phyloP scores from a whole-genome alignment of 2,329 filamentous ascomycete species.

The Rhynchosporium agropyri region DNA sequence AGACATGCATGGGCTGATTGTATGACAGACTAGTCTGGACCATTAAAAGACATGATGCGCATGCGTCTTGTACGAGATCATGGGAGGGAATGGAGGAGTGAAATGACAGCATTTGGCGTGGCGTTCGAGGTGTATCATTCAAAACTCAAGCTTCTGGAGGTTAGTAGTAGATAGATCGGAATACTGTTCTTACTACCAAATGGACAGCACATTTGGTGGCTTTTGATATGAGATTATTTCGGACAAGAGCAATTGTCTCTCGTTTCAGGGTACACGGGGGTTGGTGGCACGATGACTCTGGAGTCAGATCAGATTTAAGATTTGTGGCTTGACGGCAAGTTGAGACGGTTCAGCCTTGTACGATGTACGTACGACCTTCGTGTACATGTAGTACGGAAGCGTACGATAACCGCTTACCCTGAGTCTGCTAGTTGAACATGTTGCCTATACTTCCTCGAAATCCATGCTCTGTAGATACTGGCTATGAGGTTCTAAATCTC shows the following conservation, averaged over 20 bases:
- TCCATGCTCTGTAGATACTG: no score
- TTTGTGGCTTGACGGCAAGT: not conserved
- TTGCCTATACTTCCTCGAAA: not conserved
- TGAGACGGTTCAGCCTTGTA: constrained; percentile 12
- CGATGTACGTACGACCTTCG: not conserved
- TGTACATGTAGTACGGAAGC: not conserved
- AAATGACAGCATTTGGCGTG: constrained; percentile 19
- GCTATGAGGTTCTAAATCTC: no score
- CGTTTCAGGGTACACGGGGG: no score
- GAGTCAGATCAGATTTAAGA: not conserved
- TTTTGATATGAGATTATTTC: no score
- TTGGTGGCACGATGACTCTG: no score
- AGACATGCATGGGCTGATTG: constrained; percentile 14
- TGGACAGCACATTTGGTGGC: not conserved
- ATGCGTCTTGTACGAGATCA: not conserved
- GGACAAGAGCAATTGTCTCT: no score
- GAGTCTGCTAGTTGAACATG: not conserved
- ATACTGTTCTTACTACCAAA: not conserved
- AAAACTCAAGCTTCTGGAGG: not conserved
- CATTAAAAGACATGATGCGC: constrained; percentile 15
- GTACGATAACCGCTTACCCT: not conserved
- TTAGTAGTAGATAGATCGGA: not conserved
- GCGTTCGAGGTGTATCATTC: constrained; percentile 10
- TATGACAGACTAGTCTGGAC: constrained; percentile 6
- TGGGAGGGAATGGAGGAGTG: constrained; percentile 6